Evolutionary conservation across 1,284 basidiomycete genomes (phyloP), one percentile per base, ranked within the genome.

Genomic region (Neonothopanus nambi): DNA sequence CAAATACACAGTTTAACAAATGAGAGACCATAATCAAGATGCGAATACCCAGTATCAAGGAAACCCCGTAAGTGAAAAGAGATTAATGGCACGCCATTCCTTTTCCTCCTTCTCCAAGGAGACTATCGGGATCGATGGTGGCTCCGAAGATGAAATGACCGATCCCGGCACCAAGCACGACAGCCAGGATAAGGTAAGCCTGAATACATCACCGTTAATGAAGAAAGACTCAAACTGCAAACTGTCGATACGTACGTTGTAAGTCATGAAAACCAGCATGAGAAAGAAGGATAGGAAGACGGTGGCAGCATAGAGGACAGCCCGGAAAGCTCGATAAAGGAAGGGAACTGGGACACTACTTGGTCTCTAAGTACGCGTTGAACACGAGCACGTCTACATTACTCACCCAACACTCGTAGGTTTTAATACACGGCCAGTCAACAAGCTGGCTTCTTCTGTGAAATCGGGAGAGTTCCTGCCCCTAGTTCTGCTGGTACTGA

Each of bases 181-280:
- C 84, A 1, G 90, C 82, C 35, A 81, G 66, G 61, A 92, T 89
- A 35, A 92, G 79, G 61, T 92, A 92, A 30, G 85, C 89, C 90
- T 93, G 59, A 13, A 54, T 20, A 47, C 26, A 36, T 40, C 18
- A 53, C 26, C 40, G 33, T 40, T 41, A n/a, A 53, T 44, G 26
- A 52, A 21, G 24, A 49, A 23, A 21, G 48, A 40, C 43, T 30
- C 1, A 24, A 13, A 26, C 15, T 20, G 24, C 36, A 40, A 48
- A 11, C 43, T 24, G 49, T 30, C 33, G 36, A n/a, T 39, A 67
- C 75, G 59, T 56, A 90, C 89, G 59, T 92, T 92, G 71, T 91
- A 92, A 5, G 90, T 92, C 89, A 92, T 92, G 72, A 90, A 91
- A 41, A 93, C 80, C 53, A 93, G 72, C 90, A 93, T 92, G 63